Conservation (phyloP, 495 filamentous ascomycete genomes). For the Neurospora sp. region DNA sequence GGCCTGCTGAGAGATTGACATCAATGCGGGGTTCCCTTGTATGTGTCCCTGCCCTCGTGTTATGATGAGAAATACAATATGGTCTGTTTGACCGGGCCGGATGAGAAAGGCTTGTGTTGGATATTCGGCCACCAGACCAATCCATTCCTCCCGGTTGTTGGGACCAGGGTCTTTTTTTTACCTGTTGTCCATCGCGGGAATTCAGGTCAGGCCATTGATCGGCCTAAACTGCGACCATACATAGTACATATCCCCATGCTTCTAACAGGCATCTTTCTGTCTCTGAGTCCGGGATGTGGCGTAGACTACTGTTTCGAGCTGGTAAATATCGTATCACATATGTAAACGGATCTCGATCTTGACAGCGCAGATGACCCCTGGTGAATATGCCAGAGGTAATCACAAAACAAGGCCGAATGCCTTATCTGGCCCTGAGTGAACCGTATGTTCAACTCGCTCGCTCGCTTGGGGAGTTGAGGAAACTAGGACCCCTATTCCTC, state of each 20-base stretch:
- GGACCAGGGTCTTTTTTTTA: background rate
- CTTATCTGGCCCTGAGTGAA: background rate
- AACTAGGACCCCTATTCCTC: constrained; percentile 19
- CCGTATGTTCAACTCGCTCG: no score
- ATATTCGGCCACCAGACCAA: background rate
- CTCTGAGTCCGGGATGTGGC: background rate
- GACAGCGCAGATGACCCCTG: background rate
- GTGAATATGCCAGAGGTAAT: background rate
- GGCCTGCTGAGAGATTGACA: background rate
- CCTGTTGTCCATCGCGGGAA: background rate
- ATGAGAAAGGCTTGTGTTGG: background rate
- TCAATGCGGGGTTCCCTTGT: background rate
- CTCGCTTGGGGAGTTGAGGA: background rate
- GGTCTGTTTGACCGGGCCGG: background rate
- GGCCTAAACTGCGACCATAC: background rate
- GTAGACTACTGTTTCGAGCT: background rate
- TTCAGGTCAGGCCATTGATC: background rate
- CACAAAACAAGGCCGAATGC: background rate
- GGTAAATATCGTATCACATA: background rate
- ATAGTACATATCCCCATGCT: background rate
- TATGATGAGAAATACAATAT: background rate
- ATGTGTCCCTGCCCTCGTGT: background rate
- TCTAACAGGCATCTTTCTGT: background rate
- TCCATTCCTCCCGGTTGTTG: background rate
- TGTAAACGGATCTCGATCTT: background rate